These are phyloP conservation scores for Neofusicoccum parvum DNA, from an alignment of 2,329 filamentous ascomycete species.

Conservation along the genomic window DNA sequence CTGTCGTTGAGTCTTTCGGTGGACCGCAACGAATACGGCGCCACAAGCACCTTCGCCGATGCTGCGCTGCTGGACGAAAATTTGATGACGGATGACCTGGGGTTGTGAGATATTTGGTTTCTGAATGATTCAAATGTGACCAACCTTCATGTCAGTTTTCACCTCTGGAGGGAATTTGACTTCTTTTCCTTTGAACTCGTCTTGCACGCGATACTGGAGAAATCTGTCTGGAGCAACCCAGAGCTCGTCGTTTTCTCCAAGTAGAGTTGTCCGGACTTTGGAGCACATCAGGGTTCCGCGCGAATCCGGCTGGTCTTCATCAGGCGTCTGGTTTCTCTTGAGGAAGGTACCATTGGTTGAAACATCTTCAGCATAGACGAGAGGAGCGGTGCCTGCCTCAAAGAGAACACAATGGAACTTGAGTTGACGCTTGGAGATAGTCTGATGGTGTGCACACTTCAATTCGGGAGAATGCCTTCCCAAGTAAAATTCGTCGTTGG, in stretches of 20 bases:
- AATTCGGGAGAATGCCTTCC: conserved; percentile 31
- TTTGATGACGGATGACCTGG: conserved; percentile 31
- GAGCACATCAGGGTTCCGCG: conserved; percentile 35
- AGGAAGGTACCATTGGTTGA: conserved; percentile 48
- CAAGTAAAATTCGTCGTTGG: conserved; percentile 39
- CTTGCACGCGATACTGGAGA: conserved; percentile 29
- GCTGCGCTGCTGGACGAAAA: conserved; percentile 51
- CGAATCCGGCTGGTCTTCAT: conserved; percentile 23
- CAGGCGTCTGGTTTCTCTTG: conserved; percentile 30
- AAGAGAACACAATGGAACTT: conserved; percentile 51
- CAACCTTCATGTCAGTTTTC: conserved; percentile 5
- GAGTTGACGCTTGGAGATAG: conserved; percentile 50
- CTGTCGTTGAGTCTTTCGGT: conserved; percentile 58
- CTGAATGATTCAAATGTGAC: background rate
- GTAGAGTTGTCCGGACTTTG: conserved; percentile 41
- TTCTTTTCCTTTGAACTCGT: background rate
- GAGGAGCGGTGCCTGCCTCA: conserved; percentile 44
- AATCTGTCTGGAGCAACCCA: conserved; percentile 34
- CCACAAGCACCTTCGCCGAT: conserved; percentile 59
- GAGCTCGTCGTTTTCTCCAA: conserved; percentile 48
- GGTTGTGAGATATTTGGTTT: background rate
- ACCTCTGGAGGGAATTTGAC: background rate
- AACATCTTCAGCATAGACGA: conserved; percentile 51
- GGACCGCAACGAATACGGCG: conserved; percentile 57
- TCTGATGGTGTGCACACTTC: conserved; percentile 21